Evolutionary conservation across 768 basidiomycete genomes (phyloP), one percentile per base, ranked within the genome.

Genomic region (Psilocybe sp.): DNA sequence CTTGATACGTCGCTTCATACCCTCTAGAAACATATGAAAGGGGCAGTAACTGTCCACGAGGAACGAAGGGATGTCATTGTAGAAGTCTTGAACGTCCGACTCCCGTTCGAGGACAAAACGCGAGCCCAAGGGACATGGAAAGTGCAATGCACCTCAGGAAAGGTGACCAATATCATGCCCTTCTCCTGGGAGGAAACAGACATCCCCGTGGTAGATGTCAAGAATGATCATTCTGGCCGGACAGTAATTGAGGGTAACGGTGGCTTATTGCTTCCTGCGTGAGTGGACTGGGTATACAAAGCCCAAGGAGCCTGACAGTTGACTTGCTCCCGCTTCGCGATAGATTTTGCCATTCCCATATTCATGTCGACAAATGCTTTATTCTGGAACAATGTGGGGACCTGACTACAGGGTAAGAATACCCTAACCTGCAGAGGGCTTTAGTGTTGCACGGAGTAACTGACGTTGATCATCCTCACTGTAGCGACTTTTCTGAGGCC

Each of bases 341-440:
- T 40, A 69, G 66, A 55, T 56, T 84, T 44, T 83, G 81, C 61
- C 82, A 84, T 64, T 74, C 80, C 15, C 82, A 85, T 57, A 78
- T 86, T 56, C 83, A 84, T 64, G 72, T 85, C 31, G 83, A 85
- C 69, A 84, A 86, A 64, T 84, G 81, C 64, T 84, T 84, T 61
- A 78, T 86, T 44, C 68, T 86, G 48, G 77, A 77, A 55, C 65
- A 74, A 63, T 82, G 80, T 53, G 74, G 72, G 45, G 64, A 72
- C 16, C 72, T 84, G 38, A 57, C 71, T 18, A 73, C 72, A 40
- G 81, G 83, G 82, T 84, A 64, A 46, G 74, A 57, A 23, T 36
- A 40, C 35, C 38, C 40, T 18, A 40, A n/a, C 44, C 19, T 50
- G 37, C 35, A 18, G 47, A 41, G 44, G 11, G 23, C 33, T 40